Conservation (phyloP, 2,329 filamentous ascomycete genomes). For the Aphanocladium album region DNA sequence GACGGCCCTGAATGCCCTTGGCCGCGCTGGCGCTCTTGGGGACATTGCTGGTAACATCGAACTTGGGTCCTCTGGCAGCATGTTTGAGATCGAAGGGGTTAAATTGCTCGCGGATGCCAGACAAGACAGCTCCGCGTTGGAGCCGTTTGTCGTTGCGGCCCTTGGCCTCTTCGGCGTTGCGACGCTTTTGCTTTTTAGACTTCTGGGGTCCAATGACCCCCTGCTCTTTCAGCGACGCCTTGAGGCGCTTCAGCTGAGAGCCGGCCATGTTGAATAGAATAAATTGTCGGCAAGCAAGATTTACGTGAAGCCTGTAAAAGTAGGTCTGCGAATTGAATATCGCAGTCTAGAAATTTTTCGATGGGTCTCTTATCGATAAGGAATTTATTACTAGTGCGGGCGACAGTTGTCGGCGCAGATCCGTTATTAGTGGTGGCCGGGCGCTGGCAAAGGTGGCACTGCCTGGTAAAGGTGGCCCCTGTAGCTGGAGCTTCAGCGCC, state of each 20-base stretch:
- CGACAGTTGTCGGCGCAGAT: background rate
- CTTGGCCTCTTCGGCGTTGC: constrained; percentile 61
- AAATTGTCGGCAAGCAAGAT: background rate
- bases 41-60: constrained; percentile 70
- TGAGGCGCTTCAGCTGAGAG: constrained; percentile 94
- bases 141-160: constrained; percentile 67
- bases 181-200: constrained; percentile 90
- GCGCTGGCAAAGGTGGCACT: background rate
- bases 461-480: background rate
- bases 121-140: constrained; percentile 70
- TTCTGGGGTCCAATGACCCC: constrained; percentile 88
- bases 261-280: constrained; percentile 66
- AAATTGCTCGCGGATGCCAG: constrained; percentile 88
- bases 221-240: constrained; percentile 81
- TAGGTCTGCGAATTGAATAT: background rate
- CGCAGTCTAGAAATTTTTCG: constrained; percentile 6
- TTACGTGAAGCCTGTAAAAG: background rate
- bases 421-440: background rate
- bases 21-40: constrained; percentile 46
- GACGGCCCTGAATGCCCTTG: constrained; percentile 64
- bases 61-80: constrained; percentile 72
- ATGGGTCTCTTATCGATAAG: constrained; percentile 9
- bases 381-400: background rate
- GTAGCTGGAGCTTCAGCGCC: background rate
- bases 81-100: constrained; percentile 96